Evolutionary conservation across 306 rosid genomes (phyloP).

Genomic region (Mimosa pudica): DNA sequence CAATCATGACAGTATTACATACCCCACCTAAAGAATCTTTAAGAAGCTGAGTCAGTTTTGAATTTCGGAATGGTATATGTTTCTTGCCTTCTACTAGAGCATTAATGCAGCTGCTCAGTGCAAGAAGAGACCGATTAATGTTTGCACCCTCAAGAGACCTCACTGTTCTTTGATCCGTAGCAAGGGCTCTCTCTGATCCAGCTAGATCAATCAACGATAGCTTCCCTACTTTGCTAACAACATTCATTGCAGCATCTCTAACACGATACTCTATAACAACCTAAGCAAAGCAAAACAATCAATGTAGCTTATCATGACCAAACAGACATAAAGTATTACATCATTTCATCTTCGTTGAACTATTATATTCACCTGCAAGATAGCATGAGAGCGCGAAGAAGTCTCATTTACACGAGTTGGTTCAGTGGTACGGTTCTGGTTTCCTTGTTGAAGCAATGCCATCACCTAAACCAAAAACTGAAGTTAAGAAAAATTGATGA

Average conservation of each 20-base stretch:
- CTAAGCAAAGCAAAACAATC: constrained; percentile 45
- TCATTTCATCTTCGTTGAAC: background rate
- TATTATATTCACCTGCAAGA: constrained; percentile 69
- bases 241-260: constrained; percentile 74
- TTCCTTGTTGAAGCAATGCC: constrained; percentile 96
- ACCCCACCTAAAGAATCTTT: constrained; percentile 94
- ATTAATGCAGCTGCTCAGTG: constrained; percentile 95
- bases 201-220: constrained; percentile 96
- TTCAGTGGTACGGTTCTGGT: constrained; percentile 89
- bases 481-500: constrained; percentile 14
- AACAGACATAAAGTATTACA: background rate
- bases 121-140: constrained; percentile 90
- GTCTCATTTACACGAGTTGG: constrained; percentile 96
- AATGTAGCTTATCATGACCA: background rate
- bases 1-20: constrained; percentile 96
- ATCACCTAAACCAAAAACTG: constrained; percentile 68
- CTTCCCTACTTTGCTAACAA: constrained; percentile 77
- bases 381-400: constrained; percentile 97
- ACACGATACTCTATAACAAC: constrained; percentile 81
- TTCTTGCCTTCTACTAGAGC: constrained; percentile 97
- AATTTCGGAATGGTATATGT: constrained; percentile 88
- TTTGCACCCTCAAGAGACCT: constrained; percentile 97
- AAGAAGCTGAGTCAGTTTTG: constrained; percentile 95
- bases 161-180: constrained; percentile 89
- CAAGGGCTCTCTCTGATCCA: constrained; percentile 98